These are phyloP conservation scores for Coemansia sp. DNA, from an alignment of 192 early-diverging fungal species.

Conservation along the genomic window DNA sequence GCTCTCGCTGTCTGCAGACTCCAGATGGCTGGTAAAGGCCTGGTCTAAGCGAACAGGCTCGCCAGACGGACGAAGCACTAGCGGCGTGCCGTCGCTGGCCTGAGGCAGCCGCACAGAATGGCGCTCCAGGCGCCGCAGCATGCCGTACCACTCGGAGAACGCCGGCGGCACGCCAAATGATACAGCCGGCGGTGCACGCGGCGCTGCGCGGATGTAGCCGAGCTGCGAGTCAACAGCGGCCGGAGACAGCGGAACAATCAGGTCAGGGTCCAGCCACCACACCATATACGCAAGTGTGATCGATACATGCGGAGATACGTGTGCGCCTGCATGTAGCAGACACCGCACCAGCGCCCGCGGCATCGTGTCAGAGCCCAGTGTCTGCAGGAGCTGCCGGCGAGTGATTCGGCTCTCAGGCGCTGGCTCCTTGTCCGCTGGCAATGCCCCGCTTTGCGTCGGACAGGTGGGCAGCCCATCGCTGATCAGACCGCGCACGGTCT, in stretches of 20 bases:
- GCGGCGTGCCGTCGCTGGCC: conserved; percentile 46
- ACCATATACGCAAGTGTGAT: conserved; percentile 19
- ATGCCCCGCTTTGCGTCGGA: neutral
- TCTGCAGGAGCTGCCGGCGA: conserved; percentile 26
- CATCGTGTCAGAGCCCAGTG: conserved; percentile 24
- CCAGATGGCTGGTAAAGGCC: neutral
- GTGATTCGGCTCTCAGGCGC: conserved; percentile 18
- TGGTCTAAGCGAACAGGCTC: conserved; percentile 6
- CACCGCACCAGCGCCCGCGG: conserved; percentile 32
- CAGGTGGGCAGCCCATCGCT: neutral
- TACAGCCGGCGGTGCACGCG: neutral
- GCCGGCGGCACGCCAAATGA: conserved; percentile 10
- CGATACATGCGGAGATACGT: conserved; percentile 20
- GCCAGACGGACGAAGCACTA: conserved; percentile 15
- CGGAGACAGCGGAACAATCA: conserved; percentile 40
- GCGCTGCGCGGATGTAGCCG: conserved; percentile 10
- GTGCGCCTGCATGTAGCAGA: conserved; percentile 6
- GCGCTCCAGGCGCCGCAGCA: conserved; percentile 39
- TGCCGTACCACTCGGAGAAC: conserved; percentile 47
- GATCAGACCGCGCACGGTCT: neutral
- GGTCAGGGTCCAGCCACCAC: conserved; percentile 45
- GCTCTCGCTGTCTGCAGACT: neutral
- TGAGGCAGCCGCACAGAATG: conserved; percentile 33
- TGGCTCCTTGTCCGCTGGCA: neutral
- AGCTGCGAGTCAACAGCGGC: conserved; percentile 36